Evolutionary conservation across 257 asterid genomes (phyloP), one percentile per base, ranked within the genome.

Genomic region (Solanum pennellii): DNA sequence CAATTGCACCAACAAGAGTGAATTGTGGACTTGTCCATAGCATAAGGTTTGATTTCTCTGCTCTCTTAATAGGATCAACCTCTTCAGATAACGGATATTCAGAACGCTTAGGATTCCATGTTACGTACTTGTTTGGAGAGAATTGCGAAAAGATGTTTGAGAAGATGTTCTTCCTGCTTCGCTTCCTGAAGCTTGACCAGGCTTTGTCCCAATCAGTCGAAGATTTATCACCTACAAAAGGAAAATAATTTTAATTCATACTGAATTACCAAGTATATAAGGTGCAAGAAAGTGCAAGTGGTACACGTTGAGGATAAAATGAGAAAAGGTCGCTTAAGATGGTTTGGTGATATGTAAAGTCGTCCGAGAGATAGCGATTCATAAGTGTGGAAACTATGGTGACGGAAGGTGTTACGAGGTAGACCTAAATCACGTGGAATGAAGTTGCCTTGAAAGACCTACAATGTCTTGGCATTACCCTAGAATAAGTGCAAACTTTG

Each of bases 121-220:
- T 95, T 86, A 95, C 99, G 23, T 95, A 97, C 93, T 95, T 95
- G 92, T 95, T 65, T 0, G 98, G 93, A 12, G 96, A 92, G 90
- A 95, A 97, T 83, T 86, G 89, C 2, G 98, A 93, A 89, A 97
- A 94, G 72, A 95, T 20, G 3, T 91, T 90, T 5, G 98, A 94
- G 89, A 97, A 94, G 62, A 95, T 15, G 1, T 91, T 90, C 92
- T 94, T 95, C 89, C 92, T 94, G 29, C 98, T 98, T 91, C 89
- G 95, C 93, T 91, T 95, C 91, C 83, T 94, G 96, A 94, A 95
- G 91, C 91, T 95, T 66, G 98, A 85, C 99, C 99, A 97, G 39
- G 99, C 99, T 91, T 94, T 95, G 90, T 96, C 98, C 99, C 99
- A 97, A 82, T 97, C 99, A 12, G 93, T 95, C 29, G 98, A 93